phyloP scores from a whole-genome alignment of 176 grass and related monocot species.

The Juncus inflexus region DNA sequence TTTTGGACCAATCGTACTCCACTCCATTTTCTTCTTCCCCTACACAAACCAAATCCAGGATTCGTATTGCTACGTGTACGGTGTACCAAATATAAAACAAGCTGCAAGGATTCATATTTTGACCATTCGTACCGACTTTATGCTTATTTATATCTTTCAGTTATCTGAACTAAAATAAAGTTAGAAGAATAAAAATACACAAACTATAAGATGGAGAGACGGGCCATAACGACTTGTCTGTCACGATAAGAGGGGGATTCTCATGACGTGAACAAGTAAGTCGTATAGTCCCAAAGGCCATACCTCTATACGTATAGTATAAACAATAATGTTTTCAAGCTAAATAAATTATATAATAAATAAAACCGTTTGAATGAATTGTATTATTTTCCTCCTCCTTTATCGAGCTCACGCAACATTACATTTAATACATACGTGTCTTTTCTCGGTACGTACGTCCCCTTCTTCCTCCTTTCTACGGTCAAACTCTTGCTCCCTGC shows the following conservation, averaged over 20 bases:
- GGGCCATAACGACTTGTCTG: not conserved
- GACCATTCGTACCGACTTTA: no score
- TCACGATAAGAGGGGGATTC: not conserved
- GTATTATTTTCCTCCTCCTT: not conserved
- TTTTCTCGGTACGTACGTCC: not conserved
- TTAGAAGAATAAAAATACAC: no score
- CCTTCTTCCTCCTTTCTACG: not conserved
- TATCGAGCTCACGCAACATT: slow-evolving; percentile 24
- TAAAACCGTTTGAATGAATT: slow-evolving; percentile 11
- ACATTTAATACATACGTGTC: slow-evolving; percentile 19
- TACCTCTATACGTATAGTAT: not conserved
- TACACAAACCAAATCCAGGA: no score
- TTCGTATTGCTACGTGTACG: no score
- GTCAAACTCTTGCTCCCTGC: not conserved
- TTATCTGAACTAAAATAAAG: no score
- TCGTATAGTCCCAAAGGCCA: not conserved
- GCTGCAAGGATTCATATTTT: no score
- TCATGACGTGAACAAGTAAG: not conserved
- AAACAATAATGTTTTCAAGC: not conserved
- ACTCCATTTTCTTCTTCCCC: no score
- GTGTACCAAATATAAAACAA: no score
- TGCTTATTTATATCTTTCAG: no score
- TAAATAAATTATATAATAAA: no score
- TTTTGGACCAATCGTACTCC: no score
- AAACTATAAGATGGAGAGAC: no score